A percentile compares a stretch with the other conserved stretches of the same genome.
These are phyloP conservation scores for Oryza meyeriana DNA, from an alignment of 176 grass and related monocot genomes.

Conservation along the genomic window DNA sequence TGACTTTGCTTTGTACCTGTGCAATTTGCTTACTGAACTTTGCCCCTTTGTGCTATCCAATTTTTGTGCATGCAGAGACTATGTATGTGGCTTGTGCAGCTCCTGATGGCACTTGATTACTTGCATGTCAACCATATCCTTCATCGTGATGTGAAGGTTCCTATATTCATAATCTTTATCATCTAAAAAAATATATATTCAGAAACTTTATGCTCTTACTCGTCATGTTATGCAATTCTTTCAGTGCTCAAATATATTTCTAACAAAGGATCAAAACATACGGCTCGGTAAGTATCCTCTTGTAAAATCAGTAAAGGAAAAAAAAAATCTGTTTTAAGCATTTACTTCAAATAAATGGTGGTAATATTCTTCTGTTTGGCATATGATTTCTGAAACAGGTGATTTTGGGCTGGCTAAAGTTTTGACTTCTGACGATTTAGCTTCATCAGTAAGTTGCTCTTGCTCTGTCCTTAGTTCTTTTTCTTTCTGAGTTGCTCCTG, in stretches of 20 bases:
- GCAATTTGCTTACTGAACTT: constrained; percentile 12
- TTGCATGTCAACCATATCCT: constrained; percentile 88
- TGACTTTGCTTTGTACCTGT: not conserved
- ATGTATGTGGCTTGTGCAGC: constrained; percentile 84
- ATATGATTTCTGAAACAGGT: constrained; percentile 50
- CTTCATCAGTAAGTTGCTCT: constrained; percentile 76
- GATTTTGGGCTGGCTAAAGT: constrained; percentile 98
- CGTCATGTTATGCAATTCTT: not conserved
- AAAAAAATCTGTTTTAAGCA: not conserved
- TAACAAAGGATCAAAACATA: constrained; percentile 82
- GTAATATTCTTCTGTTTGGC: constrained; percentile 15
- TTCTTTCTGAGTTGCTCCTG: not conserved
- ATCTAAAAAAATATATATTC: not conserved
- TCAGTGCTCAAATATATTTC: constrained; percentile 99
- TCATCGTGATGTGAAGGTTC: constrained; percentile 95
- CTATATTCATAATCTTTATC: not conserved
- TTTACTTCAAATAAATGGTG: constrained; percentile 9
- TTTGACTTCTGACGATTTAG: constrained; percentile 83
- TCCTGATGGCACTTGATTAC: constrained; percentile 92
- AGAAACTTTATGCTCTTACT: constrained; percentile 30
- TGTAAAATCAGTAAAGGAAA: not conserved
- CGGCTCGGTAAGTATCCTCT: constrained; percentile 63
- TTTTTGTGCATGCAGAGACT: constrained; percentile 57
- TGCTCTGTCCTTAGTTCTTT: not conserved
- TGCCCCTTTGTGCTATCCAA: constrained; percentile 5